phyloP scores from a whole-genome alignment of 495 filamentous ascomycete species.

The Neurospora africana region DNA sequence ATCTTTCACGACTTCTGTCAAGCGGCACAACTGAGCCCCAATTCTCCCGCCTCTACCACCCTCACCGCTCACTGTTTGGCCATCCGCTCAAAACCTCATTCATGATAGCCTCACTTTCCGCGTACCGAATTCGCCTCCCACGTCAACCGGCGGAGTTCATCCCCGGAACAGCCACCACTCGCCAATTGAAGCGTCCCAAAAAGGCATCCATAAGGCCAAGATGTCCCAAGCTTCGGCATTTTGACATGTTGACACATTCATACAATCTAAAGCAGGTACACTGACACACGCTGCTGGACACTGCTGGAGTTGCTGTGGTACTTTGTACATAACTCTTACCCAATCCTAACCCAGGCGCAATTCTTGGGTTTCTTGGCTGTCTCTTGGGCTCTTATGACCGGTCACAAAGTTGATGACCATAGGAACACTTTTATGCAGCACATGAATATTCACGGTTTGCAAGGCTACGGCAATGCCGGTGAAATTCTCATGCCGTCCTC shows the following conservation, averaged over 20 bases:
- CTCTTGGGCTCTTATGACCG: not conserved
- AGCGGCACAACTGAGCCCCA: not conserved
- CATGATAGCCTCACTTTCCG: not conserved
- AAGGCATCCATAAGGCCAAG: not conserved
- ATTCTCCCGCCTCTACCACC: not conserved
- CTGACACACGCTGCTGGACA: not conserved
- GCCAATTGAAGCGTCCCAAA: not conserved
- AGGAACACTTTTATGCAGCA: not conserved
- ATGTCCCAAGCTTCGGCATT: not conserved
- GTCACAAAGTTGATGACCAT: not conserved
- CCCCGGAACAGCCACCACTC: not conserved
- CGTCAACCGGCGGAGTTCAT: not conserved
- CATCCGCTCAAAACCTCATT: not conserved
- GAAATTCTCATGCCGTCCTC: not conserved
- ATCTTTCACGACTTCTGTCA: not conserved
- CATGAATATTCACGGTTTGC: not conserved
- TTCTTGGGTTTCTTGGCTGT: not conserved
- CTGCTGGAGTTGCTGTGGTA: not conserved
- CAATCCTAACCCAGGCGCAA: not conserved
- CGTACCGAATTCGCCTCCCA: not conserved
- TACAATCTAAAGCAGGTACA: not conserved
- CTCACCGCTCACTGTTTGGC: not conserved
- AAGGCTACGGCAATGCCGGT: not conserved
- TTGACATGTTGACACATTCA: not conserved
- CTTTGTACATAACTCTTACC: not conserved